Percentiles rank a stretch among this genome's conserved stretches.
Evolutionary conservation across 2,329 filamentous ascomycete species (phyloP).

Genomic region (Diaporthe nobilis): DNA sequence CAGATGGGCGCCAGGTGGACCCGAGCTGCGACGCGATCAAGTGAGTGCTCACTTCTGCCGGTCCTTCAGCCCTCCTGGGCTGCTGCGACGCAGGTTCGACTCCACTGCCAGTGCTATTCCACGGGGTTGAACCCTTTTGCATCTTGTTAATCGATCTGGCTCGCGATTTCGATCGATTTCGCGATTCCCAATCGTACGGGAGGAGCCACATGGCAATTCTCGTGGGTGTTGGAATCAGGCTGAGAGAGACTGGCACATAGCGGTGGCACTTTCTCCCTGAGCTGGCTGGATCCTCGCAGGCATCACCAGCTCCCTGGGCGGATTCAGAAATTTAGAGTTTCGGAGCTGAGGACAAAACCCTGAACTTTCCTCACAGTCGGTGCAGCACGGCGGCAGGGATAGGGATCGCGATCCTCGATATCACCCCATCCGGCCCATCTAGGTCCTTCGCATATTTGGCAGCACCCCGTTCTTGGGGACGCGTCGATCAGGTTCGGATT

Average conservation of each 20-base stretch:
- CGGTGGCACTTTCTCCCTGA: not conserved
- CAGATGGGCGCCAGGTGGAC: not conserved
- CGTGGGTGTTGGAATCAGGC: not conserved
- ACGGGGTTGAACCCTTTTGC: conserved; percentile 20
- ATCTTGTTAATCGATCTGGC: not conserved
- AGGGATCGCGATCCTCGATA: conserved; percentile 17
- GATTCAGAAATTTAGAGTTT: conserved; percentile 19
- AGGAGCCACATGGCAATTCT: not conserved
- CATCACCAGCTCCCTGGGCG: not conserved
- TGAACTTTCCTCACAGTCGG: conserved; percentile 30
- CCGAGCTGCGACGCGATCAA: conserved; percentile 11
- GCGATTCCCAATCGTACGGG: not conserved
- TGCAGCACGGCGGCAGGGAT: conserved; percentile 12
- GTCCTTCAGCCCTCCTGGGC: conserved; percentile 16
- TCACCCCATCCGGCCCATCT: not conserved
- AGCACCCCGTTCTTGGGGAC: not conserved
- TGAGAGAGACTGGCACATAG: not conserved
- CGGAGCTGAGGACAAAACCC: conserved; percentile 5
- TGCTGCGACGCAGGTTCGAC: not conserved
- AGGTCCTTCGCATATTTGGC: not conserved
- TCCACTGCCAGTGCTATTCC: not conserved
- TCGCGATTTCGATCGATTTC: not conserved
- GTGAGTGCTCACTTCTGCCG: conserved; percentile 22
- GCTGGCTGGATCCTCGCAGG: not conserved
- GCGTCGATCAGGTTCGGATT: not conserved